Conservation (phyloP, 495 filamentous ascomycete species). For the Astrothelium subdiscretum region DNA sequence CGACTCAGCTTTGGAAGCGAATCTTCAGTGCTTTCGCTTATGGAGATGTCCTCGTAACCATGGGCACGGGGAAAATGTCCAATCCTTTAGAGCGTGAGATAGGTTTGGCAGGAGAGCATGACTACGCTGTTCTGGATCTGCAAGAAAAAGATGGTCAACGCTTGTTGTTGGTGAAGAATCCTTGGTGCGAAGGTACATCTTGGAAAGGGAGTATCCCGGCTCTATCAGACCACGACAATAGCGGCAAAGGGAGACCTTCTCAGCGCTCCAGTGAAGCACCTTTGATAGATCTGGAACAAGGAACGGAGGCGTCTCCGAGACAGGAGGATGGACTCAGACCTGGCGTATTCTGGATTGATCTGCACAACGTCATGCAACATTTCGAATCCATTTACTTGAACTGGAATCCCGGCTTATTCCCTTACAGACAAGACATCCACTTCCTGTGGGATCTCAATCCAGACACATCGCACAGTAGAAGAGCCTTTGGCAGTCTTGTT, state of each 20-base stretch:
- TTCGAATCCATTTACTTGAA: slow-evolving; percentile 95
- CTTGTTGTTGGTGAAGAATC: slow-evolving; percentile 81
- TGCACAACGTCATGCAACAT: slow-evolving; percentile 72
- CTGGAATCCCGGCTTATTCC: slow-evolving; percentile 87
- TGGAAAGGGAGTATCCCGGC: slow-evolving; percentile 31
- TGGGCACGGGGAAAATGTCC: slow-evolving; percentile 76
- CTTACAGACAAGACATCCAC: slow-evolving; percentile 71
- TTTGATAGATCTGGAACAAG: background rate
- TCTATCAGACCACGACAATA: slow-evolving; percentile 3
- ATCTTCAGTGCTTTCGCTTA: slow-evolving; percentile 60
- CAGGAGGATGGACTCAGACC: slow-evolving; percentile 31
- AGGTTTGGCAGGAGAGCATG: slow-evolving; percentile 81
- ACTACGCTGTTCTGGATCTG: slow-evolving; percentile 83
- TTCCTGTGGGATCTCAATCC: slow-evolving; percentile 71
- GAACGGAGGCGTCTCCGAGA: background rate
- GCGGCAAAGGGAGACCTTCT: slow-evolving; percentile 6
- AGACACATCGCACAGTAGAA: slow-evolving; percentile 32
- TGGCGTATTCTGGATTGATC: slow-evolving; percentile 85
- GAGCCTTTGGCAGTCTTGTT: slow-evolving; percentile 10
- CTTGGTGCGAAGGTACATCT: slow-evolving; percentile 72
- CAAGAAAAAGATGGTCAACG: slow-evolving; percentile 50
- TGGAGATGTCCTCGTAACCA: slow-evolving; percentile 76
- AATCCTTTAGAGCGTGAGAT: slow-evolving; percentile 60
- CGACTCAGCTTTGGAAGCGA: slow-evolving; percentile 64
- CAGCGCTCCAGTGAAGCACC: background rate